Base-by-base conservation (phyloP, 495 filamentous ascomycete genomes). In the Podospora tetraspora region DNA sequence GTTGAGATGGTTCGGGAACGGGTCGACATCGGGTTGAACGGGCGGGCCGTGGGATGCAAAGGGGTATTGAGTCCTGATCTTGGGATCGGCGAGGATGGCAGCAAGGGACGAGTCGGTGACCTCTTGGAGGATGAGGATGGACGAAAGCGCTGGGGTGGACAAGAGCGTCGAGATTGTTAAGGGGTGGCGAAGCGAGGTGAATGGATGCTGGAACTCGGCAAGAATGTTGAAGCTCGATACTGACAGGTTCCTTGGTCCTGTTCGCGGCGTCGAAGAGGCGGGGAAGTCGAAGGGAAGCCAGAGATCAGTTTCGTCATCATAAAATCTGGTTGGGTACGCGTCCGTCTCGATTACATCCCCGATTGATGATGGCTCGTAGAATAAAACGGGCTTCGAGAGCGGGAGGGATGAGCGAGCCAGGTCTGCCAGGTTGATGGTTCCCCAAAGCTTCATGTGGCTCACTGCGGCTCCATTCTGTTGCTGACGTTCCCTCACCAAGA, bases 211-310 rank as follows among this genome's bases (percentile, higher is more conserved):
- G 34, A 84, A 83, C 34, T 88, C 85, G 13, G 83, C 81, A 32
- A 88, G 77, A 24, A 88, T 75, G 66, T 89, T 89, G 71, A 87
- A 89, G 62, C 78, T 85, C 16, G 84, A 78, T 30, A 88, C 66
- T 0, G 69, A 69, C 21, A 88, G 66, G 7, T 24, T 57, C 57
- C 23, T 59, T 30, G 22, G 23, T 64, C 23, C 23, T n/a, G 8
- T 67, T 65, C n/a, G 63, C 57, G 56, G 67, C 43, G 21, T 58
- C 16, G 13, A 57, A 27, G 57, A n/a, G 22, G n/a, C 24, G 56
- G 56, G 57, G 37, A 61, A 27, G 11, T 30, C 32, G 21, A 61
- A 66, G 21, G 67, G 64, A 56, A 69, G 29, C 78, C 78, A 80
- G 4, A 72, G 60, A 22, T 61, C 60, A 2, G 30, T 66, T 34